A percentile compares a stretch with the other conserved stretches of the same genome.
These are phyloP conservation scores for Aspergillus niger DNA, from an alignment of 2,329 filamentous ascomycete species.

Conservation along the genomic window DNA sequence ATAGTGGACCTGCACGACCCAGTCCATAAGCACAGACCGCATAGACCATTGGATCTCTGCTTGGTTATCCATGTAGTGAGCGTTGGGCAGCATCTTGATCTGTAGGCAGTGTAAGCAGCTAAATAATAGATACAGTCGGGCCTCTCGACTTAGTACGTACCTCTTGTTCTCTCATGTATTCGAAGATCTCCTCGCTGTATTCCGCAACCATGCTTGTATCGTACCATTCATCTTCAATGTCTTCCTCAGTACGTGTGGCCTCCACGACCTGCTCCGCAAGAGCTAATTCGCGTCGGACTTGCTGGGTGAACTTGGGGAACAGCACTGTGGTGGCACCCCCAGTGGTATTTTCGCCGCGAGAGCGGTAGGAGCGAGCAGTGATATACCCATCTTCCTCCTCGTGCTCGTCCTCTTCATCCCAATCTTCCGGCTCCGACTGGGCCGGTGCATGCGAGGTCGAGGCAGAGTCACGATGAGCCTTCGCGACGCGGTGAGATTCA, in stretches of 20 bases:
- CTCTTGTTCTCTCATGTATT: slow-evolving; percentile 88
- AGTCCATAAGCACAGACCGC: slow-evolving; percentile 96
- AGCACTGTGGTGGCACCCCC: slow-evolving; percentile 66
- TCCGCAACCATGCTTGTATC: slow-evolving; percentile 98
- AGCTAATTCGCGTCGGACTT: slow-evolving; percentile 72
- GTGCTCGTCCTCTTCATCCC: slow-evolving; percentile 77
- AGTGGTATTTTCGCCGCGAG: slow-evolving; percentile 72
- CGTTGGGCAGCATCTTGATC: slow-evolving; percentile 80
- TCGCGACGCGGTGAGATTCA: slow-evolving; percentile 12
- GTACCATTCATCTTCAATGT: slow-evolving; percentile 84
- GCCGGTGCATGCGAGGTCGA: slow-evolving; percentile 24
- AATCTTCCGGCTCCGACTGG: slow-evolving; percentile 65
- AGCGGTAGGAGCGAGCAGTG: slow-evolving; percentile 76
- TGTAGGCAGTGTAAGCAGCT: slow-evolving; percentile 40
- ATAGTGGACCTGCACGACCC: slow-evolving; percentile 93
- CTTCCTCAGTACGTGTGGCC: slow-evolving; percentile 65
- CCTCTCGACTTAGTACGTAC: slow-evolving; percentile 49
- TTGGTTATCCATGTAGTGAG: slow-evolving; percentile 95
- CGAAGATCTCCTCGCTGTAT: slow-evolving; percentile 93
- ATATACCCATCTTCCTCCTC: slow-evolving; percentile 70
- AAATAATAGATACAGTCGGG: too few species aligned
- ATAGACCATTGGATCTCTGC: slow-evolving; percentile 99
- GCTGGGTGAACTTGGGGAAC: slow-evolving; percentile 70
- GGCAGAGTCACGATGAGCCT: slow-evolving; percentile 23
- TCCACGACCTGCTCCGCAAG: slow-evolving; percentile 68